Base-by-base conservation (phyloP, 495 filamentous ascomycete genomes). In the Lasiosphaeris hirsuta region DNA sequence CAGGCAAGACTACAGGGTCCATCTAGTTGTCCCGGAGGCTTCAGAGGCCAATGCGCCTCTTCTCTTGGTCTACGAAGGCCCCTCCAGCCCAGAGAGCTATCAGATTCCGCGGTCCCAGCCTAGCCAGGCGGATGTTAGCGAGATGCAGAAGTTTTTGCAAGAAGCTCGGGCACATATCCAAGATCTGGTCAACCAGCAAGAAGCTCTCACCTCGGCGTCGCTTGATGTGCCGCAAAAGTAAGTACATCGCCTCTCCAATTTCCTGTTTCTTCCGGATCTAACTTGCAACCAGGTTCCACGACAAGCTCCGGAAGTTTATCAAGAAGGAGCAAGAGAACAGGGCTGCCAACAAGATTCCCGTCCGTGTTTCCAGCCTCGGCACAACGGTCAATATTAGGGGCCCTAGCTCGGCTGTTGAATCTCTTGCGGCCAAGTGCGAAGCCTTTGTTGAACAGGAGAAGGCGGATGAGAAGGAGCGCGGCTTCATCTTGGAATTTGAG, bases 401-500 rank as follows among this genome's bases (percentile, higher is more conserved):
- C 14, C 92, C 90, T 36, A 73, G 81, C 35, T 77, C 78, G 23
- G 78, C 79, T 51, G 91, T 96, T 11, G 82, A 87, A 14, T 80
- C 84, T 0, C 82, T 96, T 23, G 77, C 75, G 17, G 74, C 80
- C 5, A 92, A 89, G 72, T 81, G 94, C 47, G 68, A 80, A 30
- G 81, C 79, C 10, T 97, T 97, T 65, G 75, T 97, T 37, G 86
- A 86, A 43, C 83, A 91, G 59, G 90, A 94, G 70, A 87, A 88
- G 73, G 80, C 88, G 70, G 90, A 96, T 60, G 90, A 96, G 64
- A 84, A 90, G 58, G 91, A 96, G 72, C 86, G 92, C 46, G 90
- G 89, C 4, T 91, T 92, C 72, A 89, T 84, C 4, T 78, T 86
- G 41, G 84, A 83, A 39, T 97, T 96, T 59, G 90, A 94, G 52